Evolutionary conservation across 331 rosid genomes (phyloP).

Genomic region (Phaseolus coccineus): DNA sequence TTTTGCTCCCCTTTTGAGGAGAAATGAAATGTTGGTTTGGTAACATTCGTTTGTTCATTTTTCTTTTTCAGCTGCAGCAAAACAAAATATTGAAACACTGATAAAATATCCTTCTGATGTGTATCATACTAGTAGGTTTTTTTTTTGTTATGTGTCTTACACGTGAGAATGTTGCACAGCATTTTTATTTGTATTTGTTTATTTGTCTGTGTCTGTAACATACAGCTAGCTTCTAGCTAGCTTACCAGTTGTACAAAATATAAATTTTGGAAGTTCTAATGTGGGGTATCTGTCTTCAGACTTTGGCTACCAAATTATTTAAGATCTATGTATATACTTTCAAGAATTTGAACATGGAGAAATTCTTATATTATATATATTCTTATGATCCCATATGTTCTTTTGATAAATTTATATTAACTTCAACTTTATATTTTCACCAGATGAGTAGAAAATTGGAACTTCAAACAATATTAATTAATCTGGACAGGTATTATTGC

Average conservation of each 20-base stretch:
- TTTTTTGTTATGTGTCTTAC: slow-evolving; percentile 10
- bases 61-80: not conserved
- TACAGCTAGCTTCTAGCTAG: slow-evolving; percentile 22
- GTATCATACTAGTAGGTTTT: not conserved
- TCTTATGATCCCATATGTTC: not conserved
- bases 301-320: slow-evolving; percentile 17
- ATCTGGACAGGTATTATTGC: not conserved
- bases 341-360: not conserved
- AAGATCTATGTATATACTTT: not conserved
- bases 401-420: not conserved
- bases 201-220: slow-evolving; percentile 25
- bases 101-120: slow-evolving; percentile 31
- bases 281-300: not conserved
- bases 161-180: slow-evolving; percentile 34
- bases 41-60: slow-evolving; percentile 12
- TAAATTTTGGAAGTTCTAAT: slow-evolving; percentile 1
- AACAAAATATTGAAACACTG: slow-evolving; percentile 7
- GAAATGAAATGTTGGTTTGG: slow-evolving; percentile 24
- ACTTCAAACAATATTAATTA: not conserved
- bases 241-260: slow-evolving; percentile 4
- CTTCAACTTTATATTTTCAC: not conserved
- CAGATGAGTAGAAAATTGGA: not conserved
- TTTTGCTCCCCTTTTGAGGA: slow-evolving; percentile 48
- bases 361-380: not conserved
- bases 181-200: not conserved